Evolutionary conservation across 2,329 filamentous ascomycete genomes (phyloP), one percentile per base, ranked within the genome.

Genomic region (Ophiostoma novo-ulmi): DNA sequence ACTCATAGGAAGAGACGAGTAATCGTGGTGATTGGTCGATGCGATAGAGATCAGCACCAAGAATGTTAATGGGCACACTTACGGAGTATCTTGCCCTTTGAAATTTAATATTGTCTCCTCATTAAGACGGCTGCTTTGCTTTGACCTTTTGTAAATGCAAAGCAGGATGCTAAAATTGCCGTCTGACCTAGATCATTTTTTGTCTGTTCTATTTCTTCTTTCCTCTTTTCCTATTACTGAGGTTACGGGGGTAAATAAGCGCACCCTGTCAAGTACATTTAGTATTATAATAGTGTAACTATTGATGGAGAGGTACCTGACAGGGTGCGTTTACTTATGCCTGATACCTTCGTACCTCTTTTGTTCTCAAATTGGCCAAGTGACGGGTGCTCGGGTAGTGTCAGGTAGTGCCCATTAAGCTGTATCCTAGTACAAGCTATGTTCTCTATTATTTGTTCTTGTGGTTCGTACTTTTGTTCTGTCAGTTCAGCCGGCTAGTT

Each of bases 381-480:
- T 58, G n/a, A 63, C 58, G 58, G 58, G 58, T 63, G 58, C 26
- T 31, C 26, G 58, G 58, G 58, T 63, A 63, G 58, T 20, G 58
- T 17, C 11, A 31, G 52, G 22, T 58, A 58, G 52, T 58, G 52
- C n/a, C n/a, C n/a, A n/a, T 48, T 7, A 44, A 48, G 22, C 26
- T 58, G 52, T 58, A 55, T 58, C n/a, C 22, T 7, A 55, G 20
- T n/a, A 44, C 41, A 44, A 14, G 14, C 13, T 44, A 20, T 17
- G 11, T 8, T 48, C 44, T 13, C 22, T 5, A 26, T 58, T 63
- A 13, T 17, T 35, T 63, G 58, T 63, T 11, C 26, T 17, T 26
- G 22, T 17, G 58, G 22, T 63, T 63, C 58, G 2, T 20, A 61
- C 55, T 61, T 58, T 35, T 7, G 11, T 26, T 17, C 58, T 63